Conservation (phyloP, 2,329 filamentous ascomycete species). For the Cladosporium sp. region DNA sequence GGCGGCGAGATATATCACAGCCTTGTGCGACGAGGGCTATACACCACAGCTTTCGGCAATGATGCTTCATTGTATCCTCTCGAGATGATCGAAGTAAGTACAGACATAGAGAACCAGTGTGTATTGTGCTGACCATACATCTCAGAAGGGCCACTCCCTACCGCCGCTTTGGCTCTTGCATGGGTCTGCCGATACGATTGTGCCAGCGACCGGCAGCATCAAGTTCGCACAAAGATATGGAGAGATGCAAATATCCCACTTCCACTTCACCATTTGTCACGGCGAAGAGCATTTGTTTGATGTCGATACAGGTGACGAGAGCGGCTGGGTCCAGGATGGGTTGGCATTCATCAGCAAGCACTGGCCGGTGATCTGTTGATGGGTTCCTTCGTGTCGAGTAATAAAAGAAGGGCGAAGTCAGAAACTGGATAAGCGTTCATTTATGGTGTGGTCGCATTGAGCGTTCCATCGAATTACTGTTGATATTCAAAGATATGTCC, state of each 20-base stretch:
- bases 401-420: too few species aligned
- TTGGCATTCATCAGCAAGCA: conserved; percentile 22
- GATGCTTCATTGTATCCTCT: conserved; percentile 25
- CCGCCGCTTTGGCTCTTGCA: conserved; percentile 33
- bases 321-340: conserved; percentile 29
- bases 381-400: too few species aligned
- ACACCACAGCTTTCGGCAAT: conserved; percentile 14
- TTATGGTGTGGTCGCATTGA: too few species aligned
- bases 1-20: conserved; percentile 17
- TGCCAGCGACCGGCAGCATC: conserved; percentile 27
- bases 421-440: too few species aligned
- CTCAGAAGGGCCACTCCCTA: conserved; percentile 19
- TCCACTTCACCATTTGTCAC: conserved; percentile 23
- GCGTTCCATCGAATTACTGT: too few species aligned
- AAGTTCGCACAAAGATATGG: conserved; percentile 26
- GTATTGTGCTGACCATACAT: not conserved
- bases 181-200: conserved; percentile 30
- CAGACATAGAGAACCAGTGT: too few species aligned
- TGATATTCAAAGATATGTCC: too few species aligned
- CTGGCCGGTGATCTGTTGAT: conserved; percentile 19
- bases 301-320: conserved; percentile 19
- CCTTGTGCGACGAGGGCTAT: conserved; percentile 17
- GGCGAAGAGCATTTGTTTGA: conserved; percentile 38
- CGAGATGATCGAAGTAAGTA: conserved; percentile 21
- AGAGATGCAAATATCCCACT: conserved; percentile 21